Evolutionary conservation across 2,329 filamentous ascomycete genomes (phyloP).

Genomic region (Trichoderma polysporum): DNA sequence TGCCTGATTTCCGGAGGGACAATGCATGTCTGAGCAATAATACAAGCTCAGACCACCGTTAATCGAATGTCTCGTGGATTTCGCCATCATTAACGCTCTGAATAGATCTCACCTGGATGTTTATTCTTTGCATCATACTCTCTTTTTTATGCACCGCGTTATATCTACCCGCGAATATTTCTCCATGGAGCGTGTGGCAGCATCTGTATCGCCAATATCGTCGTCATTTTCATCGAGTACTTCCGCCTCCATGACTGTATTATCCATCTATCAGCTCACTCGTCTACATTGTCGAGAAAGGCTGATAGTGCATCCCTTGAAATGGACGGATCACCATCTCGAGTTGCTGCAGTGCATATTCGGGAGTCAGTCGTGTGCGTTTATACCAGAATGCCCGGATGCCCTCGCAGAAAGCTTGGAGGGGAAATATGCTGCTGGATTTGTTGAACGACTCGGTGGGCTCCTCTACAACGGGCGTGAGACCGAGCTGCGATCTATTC

Average conservation of each 20-base stretch:
- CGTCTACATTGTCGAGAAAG: neutral
- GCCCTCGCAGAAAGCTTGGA: neutral
- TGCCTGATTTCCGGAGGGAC: too few relatives aligned
- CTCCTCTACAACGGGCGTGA: neutral
- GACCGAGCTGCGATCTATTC: neutral
- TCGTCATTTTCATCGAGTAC: neutral
- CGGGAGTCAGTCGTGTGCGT: neutral
- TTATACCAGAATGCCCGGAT: neutral
- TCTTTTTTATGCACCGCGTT: too few relatives aligned
- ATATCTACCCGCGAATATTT: neutral
- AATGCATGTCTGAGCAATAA: too few relatives aligned
- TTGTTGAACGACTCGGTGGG: neutral
- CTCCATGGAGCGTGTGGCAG: neutral
- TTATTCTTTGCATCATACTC: too few relatives aligned
- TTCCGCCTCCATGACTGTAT: neutral
- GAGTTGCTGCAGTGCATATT: neutral
- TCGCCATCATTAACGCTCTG: too few relatives aligned
- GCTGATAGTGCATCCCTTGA: neutral
- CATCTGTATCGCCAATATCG: neutral
- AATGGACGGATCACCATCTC: neutral
- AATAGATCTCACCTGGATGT: too few relatives aligned
- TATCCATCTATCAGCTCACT: neutral
- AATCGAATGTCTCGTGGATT: too few relatives aligned
- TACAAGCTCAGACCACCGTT: too few relatives aligned
- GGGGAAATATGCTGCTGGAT: neutral